Evolutionary conservation across 345 rosid genomes (phyloP).

Genomic region (Gossypium herbaceum): DNA sequence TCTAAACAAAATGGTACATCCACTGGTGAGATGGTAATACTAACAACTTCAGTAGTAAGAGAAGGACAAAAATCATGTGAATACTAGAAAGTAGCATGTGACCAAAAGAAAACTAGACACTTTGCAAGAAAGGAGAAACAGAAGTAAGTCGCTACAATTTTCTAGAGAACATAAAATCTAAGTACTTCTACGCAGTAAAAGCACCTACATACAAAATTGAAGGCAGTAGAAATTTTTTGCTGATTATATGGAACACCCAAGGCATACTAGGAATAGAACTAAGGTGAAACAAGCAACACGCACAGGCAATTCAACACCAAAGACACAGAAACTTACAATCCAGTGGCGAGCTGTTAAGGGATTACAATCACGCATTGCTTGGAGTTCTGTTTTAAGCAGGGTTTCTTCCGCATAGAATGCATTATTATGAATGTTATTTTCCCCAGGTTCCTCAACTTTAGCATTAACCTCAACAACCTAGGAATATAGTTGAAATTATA

Average conservation of each 20-base stretch:
- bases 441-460: conserved; percentile 67
- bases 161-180: neutral
- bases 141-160: neutral
- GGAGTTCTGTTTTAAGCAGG: conserved; percentile 49
- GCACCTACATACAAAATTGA: neutral
- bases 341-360: conserved; percentile 70
- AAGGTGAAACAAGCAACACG: neutral
- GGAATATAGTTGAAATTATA: neutral
- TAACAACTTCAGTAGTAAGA: neutral
- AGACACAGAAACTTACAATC: conserved; percentile 47
- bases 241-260: neutral
- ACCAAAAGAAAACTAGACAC: neutral
- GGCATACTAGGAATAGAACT: neutral
- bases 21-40: neutral
- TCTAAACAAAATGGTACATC: neutral
- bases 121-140: neutral
- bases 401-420: conserved; percentile 71
- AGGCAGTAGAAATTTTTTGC: neutral
- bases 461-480: conserved; percentile 71
- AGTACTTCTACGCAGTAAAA: neutral
- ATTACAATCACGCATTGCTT: conserved; percentile 73
- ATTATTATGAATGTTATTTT: conserved; percentile 59
- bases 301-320: neutral
- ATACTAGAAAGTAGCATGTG: neutral
- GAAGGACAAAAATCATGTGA: neutral